These are phyloP conservation scores for Pichia nakasei DNA, from an alignment of 805 yeast species.

Conservation along the genomic window DNA sequence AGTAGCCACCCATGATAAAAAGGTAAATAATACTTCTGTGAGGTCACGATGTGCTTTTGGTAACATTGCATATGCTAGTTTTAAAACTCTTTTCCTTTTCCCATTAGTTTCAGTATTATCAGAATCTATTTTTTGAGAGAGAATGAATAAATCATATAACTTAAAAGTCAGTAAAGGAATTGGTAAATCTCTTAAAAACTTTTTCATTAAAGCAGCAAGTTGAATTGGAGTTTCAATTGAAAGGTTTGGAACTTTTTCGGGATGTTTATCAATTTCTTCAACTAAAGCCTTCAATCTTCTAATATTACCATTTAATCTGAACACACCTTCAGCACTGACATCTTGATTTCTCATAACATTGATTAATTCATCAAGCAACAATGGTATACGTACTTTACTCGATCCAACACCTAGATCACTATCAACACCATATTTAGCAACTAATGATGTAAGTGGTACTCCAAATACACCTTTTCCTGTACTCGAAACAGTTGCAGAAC, in stretches of 20 bases:
- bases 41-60: slow-evolving; percentile 79
- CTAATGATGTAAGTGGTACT: slow-evolving; percentile 58
- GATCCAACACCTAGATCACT: slow-evolving; percentile 83
- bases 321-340: slow-evolving; percentile 92
- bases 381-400: slow-evolving; percentile 68
- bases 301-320: slow-evolving; percentile 93
- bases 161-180: slow-evolving; percentile 76
- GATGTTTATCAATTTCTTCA: slow-evolving; percentile 59
- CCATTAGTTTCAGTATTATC: slow-evolving; percentile 28
- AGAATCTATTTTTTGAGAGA: slow-evolving; percentile 43
- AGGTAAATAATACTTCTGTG: slow-evolving; percentile 75
- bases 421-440: slow-evolving; percentile 66
- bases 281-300: slow-evolving; percentile 67
- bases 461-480: slow-evolving; percentile 59
- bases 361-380: slow-evolving; percentile 78
- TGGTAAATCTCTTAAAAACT: slow-evolving; percentile 86
- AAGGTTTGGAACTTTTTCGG: slow-evolving; percentile 56
- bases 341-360: slow-evolving; percentile 81
- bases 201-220: slow-evolving; percentile 85
- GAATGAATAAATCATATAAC: slow-evolving; percentile 72
- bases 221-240: slow-evolving; percentile 77
- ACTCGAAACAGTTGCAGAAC: slow-evolving; percentile 12
- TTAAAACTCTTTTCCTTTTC: slow-evolving; percentile 45
- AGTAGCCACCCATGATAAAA: slow-evolving; percentile 92
- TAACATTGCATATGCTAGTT: slow-evolving; percentile 61